Evolutionary conservation across 2,329 filamentous ascomycete genomes (phyloP).

Genomic region (Sphaerulina populicola): DNA sequence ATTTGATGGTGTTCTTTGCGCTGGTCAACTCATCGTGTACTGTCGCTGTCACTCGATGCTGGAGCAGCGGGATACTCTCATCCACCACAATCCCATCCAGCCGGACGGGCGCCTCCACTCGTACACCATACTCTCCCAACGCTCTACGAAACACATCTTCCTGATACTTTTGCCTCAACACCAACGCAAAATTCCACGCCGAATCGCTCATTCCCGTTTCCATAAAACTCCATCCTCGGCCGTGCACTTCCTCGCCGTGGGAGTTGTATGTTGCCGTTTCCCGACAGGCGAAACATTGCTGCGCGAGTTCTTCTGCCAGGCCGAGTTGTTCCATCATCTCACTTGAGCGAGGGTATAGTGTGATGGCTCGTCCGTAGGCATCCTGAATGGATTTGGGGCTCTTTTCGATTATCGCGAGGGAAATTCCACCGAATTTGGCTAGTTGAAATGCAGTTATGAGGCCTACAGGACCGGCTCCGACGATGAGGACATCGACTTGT

Average conservation of each 20-base stretch:
- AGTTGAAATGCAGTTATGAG: background rate
- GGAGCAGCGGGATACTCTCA: constrained; percentile 21
- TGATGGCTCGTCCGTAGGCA: constrained; percentile 48
- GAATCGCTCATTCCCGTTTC: constrained; percentile 32
- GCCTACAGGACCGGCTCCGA: background rate
- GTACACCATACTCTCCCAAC: constrained; percentile 28
- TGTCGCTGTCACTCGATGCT: constrained; percentile 26
- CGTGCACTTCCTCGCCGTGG: constrained; percentile 25
- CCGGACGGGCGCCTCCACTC: constrained; percentile 33
- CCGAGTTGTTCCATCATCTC: constrained; percentile 49
- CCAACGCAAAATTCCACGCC: constrained; percentile 46
- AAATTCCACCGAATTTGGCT: background rate
- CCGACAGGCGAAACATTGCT: constrained; percentile 47
- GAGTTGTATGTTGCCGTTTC: constrained; percentile 45
- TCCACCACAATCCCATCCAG: constrained; percentile 36
- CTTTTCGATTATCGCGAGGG: constrained; percentile 44
- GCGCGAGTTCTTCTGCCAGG: constrained; percentile 44
- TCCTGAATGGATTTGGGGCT: constrained; percentile 44
- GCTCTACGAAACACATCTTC: constrained; percentile 46
- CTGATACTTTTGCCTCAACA: constrained; percentile 49
- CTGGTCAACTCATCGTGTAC: constrained; percentile 15
- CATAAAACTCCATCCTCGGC: constrained; percentile 18
- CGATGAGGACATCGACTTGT: background rate
- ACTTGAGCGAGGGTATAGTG: constrained; percentile 45
- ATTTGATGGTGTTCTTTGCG: constrained; percentile 37